Evolutionary conservation across 225 moss, liverwort and hornwort species (phyloP).

Genomic region (Anthoceros angustus): DNA sequence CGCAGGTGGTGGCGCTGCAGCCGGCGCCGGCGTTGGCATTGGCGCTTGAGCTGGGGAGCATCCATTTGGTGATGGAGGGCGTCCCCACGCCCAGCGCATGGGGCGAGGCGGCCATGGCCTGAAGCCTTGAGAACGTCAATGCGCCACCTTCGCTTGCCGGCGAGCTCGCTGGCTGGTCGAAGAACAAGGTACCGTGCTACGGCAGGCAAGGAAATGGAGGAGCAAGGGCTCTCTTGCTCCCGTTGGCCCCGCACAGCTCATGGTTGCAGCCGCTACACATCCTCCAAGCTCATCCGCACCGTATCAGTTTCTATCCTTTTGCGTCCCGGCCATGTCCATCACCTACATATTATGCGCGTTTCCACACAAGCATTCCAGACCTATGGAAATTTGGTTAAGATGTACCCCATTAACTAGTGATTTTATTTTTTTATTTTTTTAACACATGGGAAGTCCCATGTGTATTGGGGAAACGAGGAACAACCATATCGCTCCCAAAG

Average conservation of each 20-base stretch:
- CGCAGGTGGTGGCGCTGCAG: background rate
- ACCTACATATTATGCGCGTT: too few relatives aligned
- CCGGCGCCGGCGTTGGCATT: background rate
- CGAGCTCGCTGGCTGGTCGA: background rate
- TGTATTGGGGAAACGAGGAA: too few relatives aligned
- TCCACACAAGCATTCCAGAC: too few relatives aligned
- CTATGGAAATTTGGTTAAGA: too few relatives aligned
- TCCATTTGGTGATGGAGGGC: background rate
- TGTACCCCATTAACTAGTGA: too few relatives aligned
- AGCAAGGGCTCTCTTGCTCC: background rate
- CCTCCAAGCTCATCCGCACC: background rate
- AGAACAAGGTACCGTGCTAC: too few relatives aligned
- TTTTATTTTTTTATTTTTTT: too few relatives aligned
- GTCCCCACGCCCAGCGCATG: conserved; percentile 4
- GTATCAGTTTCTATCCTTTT: conserved; percentile 1
- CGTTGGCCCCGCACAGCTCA: background rate
- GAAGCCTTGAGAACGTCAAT: background rate
- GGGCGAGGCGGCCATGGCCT: conserved; percentile 3
- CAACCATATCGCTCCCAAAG: too few relatives aligned
- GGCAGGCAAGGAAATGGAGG: background rate
- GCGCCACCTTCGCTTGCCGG: background rate
- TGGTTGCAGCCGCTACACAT: conserved; percentile 1
- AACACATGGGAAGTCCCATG: too few relatives aligned
- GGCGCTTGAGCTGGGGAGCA: background rate
- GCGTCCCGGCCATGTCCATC: background rate